Evolutionary conservation across 768 basidiomycete species (phyloP), one percentile per base, ranked within the genome.

Genomic region (Dacryopinax primogenitus): DNA sequence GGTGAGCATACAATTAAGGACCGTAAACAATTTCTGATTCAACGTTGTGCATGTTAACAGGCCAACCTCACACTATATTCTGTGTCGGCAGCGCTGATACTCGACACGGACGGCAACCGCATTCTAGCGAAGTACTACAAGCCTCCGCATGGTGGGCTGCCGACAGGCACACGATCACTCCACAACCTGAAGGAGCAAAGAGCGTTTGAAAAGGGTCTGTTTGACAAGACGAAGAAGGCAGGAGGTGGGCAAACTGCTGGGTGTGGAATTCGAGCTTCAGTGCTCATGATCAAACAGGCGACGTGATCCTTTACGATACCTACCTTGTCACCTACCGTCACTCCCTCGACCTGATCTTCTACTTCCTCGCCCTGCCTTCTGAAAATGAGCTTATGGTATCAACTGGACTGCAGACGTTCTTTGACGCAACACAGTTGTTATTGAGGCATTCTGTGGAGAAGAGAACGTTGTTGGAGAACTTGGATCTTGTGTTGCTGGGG

Each of bases 331-430:
- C 98, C 30, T 95, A 95, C 79, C 89, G 88, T 68, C 89, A 96
- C 72, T 92, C 94, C 18, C 85, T 95, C 62, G 96, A 99, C 79
- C 85, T 99, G 71, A 88, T 93, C 64, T 85, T 97, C 75, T 96
- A 96, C 80, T 84, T 98, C 71, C 82, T 97, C 71, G 92, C 90
- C 15, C 85, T 87, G 2, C 82, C 90, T 6, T 78, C 79, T 1
- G 93, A 96, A 77, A 99, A 99, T 76, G 96, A 99, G 75, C 83
- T 98, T 64, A 96, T 97, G 91, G 84, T 98, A 35, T 84, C 88
- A 65, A 77, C 84, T n/a, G 88, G 90, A 16, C 84, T 98, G 16
- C 81, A 79, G 37, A 90, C 91, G 0, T 86, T 96, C 72, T 80
- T 84, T 62, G 96, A 98, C 71, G 92, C 94, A 35, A 78, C 94